Evolutionary conservation across 805 yeast genomes (phyloP).

Genomic region (Candida saitoana): DNA sequence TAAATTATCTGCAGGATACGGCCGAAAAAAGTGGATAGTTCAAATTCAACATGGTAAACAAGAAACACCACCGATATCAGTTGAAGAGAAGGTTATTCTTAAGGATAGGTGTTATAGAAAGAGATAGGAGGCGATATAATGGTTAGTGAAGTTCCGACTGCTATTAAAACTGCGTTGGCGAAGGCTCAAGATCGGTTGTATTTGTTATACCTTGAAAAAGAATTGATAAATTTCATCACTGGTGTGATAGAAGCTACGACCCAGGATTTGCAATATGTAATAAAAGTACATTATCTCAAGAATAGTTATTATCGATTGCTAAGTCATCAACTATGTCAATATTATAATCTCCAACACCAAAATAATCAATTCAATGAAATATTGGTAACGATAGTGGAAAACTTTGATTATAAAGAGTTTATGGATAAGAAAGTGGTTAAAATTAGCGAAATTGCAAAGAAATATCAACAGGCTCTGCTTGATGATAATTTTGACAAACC

Average conservation of each 20-base stretch:
- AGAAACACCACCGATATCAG: no score
- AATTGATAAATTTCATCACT: slow-evolving; percentile 17
- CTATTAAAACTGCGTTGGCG: slow-evolving; percentile 15
- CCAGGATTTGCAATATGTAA: slow-evolving; percentile 9
- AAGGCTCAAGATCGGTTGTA: slow-evolving; percentile 20
- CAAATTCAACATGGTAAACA: background rate
- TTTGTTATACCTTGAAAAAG: slow-evolving; percentile 19
- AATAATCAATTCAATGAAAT: slow-evolving; percentile 20
- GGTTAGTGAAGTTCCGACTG: slow-evolving; percentile 14
- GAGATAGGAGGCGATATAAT: slow-evolving; percentile 3
- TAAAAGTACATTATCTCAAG: slow-evolving; percentile 36
- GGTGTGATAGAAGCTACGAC: background rate
- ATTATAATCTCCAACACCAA: slow-evolving; percentile 56
- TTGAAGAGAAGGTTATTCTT: background rate
- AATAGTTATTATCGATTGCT: slow-evolving; percentile 67
- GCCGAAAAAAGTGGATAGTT: background rate
- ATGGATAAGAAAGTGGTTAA: slow-evolving; percentile 6
- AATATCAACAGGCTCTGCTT: slow-evolving; percentile 1
- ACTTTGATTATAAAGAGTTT: slow-evolving; percentile 13
- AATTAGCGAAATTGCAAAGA: slow-evolving; percentile 8
- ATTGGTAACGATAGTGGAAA: slow-evolving; percentile 15
- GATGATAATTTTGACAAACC: background rate
- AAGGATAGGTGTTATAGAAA: no score
- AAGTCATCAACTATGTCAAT: slow-evolving; percentile 67
- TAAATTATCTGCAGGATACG: background rate